Base-by-base conservation (phyloP, 2,329 filamentous ascomycete species). In the Neurospora sp. region DNA sequence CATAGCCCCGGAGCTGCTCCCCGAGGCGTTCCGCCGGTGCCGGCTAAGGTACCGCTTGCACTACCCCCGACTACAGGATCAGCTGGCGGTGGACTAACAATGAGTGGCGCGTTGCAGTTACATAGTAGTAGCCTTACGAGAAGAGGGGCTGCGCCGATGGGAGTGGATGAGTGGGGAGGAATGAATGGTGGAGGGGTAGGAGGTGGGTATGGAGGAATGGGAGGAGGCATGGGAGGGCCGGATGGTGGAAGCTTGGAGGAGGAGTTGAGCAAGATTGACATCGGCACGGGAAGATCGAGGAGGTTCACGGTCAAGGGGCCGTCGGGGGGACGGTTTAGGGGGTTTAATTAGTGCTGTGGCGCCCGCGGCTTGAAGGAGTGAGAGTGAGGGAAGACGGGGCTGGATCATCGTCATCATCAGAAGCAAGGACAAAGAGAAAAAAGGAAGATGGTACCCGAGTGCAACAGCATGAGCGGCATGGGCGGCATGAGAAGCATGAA, bases 231-330 rank as follows among this genome's bases (percentile, higher is more conserved):
- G n/a, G 71, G 73, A 67, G 73, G 74, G 80, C 40, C 42, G 1
- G 81, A 78, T 68, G 80, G 78, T 17, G 78, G 80, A 36, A 84
- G 84, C 4, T 80, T 94, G 68, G 86, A 91, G 79, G 84, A 92
- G 73, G 91, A 94, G 80, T 86, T 94, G 84, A 88, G 85, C 75
- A 83, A 83, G 67, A 90, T 91, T 72, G 88, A 91, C 75, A 85
- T 91, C 73, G 89, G 89, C n/a, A 82, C 82, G 33, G 88, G 87
- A 3, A 81, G 88, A 71, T 85, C 86, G 36, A 81, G 86, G 75
- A 81, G 86, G 66, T 68, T 66, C 28, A 69, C 46, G 62, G 67
- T 58, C 2, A 62, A 62, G 17, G 19, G 19, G 8, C 39, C 33
- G 23, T 58, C 67, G 6, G 67, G n/a, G 17, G 28, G 43, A 2